Percentiles rank a stretch among this genome's conserved stretches.
Conservation (phyloP, 2,329 filamentous ascomycete species). For the Cordyceps farinosa region DNA sequence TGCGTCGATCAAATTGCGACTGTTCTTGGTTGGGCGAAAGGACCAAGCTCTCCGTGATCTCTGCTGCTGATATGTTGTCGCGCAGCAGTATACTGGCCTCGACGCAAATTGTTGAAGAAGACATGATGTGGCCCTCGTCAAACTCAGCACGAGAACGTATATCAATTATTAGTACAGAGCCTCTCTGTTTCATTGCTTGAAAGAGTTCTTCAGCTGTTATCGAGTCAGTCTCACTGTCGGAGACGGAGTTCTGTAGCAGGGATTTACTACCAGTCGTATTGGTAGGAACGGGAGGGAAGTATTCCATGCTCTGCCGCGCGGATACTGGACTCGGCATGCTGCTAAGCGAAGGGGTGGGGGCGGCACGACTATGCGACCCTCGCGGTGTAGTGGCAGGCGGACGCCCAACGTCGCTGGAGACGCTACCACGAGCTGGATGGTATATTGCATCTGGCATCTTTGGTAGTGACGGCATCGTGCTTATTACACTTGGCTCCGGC, state of each 20-base stretch:
- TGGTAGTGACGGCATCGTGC: conserved; percentile 56
- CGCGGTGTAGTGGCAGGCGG: conserved; percentile 63
- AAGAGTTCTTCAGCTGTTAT: conserved; percentile 70
- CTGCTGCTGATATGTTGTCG: conserved; percentile 59
- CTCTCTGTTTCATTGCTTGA: conserved; percentile 58
- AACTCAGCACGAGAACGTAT: conserved; percentile 76
- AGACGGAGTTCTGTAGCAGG: conserved; percentile 23
- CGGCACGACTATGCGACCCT: conserved; percentile 59
- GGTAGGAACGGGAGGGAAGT: conserved; percentile 25
- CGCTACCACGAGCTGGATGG: conserved; percentile 69
- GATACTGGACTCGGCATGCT: conserved; percentile 27
- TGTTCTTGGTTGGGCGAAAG: conserved; percentile 73
- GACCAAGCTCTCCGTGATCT: conserved; percentile 65
- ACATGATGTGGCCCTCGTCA: conserved; percentile 84
- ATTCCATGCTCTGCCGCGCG: conserved; percentile 31
- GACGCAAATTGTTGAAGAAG: conserved; percentile 80
- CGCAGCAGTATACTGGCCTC: conserved; percentile 73
- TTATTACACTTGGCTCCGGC: conserved; percentile 47
- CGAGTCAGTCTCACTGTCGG: conserved; percentile 33
- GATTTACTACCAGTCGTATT: conserved; percentile 23
- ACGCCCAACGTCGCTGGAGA: conserved; percentile 61
- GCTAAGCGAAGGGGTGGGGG: conserved; percentile 44
- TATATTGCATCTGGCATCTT: conserved; percentile 73
- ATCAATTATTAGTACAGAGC: conserved; percentile 77
- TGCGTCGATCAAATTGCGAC: conserved; percentile 64